Evolutionary conservation across 1,139 yeast species (phyloP).

Genomic region (Saccharomyces hybrid): DNA sequence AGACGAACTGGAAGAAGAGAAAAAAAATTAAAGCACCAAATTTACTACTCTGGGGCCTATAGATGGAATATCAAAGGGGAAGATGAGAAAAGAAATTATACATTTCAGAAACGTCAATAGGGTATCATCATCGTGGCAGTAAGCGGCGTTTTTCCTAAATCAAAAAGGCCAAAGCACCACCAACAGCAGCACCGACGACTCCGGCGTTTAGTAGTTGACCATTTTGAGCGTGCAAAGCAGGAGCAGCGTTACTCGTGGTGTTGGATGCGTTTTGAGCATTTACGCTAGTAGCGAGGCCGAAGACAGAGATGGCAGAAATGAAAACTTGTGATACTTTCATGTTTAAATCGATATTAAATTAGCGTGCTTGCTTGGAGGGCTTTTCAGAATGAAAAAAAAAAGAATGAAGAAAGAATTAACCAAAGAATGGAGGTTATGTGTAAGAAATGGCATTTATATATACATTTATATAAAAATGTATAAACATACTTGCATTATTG

Average conservation of each 20-base stretch:
- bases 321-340: background rate
- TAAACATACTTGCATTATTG: background rate
- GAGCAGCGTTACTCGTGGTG: slow-evolving; percentile 11
- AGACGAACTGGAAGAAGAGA: background rate
- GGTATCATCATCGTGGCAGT: background rate
- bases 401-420: background rate
- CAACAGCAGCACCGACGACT: slow-evolving; percentile 23
- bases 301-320: background rate
- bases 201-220: slow-evolving; percentile 14
- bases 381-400: background rate
- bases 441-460: background rate
- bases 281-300: background rate
- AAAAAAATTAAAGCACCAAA: background rate
- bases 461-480: background rate
- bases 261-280: slow-evolving; percentile 5
- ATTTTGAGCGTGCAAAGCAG: slow-evolving; percentile 3
- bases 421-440: background rate
- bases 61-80: background rate
- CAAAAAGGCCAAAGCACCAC: slow-evolving; percentile 26
- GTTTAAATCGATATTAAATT: background rate
- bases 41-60: background rate
- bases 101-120: background rate
- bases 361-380: background rate
- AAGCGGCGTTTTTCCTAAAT: slow-evolving; percentile 8
- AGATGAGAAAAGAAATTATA: background rate